Evolutionary conservation across 2,329 filamentous ascomycete genomes (phyloP).

Genomic region (Arthrobotrys pseudoclavata): DNA sequence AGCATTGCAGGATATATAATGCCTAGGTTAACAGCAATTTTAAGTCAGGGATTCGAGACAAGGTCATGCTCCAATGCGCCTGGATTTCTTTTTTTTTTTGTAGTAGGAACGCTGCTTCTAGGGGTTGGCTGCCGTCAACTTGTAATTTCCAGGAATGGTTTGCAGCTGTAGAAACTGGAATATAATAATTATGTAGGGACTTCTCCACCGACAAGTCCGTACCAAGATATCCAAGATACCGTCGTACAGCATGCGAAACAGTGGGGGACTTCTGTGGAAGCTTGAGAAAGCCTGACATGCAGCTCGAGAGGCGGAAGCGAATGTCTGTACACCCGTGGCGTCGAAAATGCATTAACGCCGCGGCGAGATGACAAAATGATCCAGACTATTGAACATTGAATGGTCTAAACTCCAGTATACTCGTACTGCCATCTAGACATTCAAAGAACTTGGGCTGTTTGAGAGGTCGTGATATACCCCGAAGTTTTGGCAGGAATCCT

Average conservation of each 20-base stretch:
- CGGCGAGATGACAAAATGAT: background rate
- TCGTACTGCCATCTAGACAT: background rate
- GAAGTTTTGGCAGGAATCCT: background rate
- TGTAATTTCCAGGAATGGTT: constrained; percentile 10
- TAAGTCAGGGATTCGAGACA: constrained; percentile 41
- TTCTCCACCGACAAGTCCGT: constrained; percentile 41
- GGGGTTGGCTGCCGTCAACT: constrained; percentile 10
- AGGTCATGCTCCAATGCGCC: constrained; percentile 1
- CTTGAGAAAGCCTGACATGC: background rate
- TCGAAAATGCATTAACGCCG: background rate
- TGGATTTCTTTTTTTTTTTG: background rate
- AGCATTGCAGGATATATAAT: background rate
- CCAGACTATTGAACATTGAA: background rate
- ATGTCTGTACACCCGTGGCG: background rate
- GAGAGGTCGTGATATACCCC: background rate
- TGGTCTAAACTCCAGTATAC: background rate
- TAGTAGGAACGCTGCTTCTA: background rate
- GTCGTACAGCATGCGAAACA: constrained; percentile 26
- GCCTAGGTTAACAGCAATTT: constrained; percentile 6
- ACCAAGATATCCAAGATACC: constrained; percentile 8
- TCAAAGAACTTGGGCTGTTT: background rate
- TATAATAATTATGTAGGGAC: background rate
- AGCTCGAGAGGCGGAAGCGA: constrained; percentile 15
- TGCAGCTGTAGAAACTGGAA: background rate
- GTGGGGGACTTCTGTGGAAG: constrained; percentile 8